phyloP scores from a whole-genome alignment of 1,284 basidiomycete genomes.

The Gomphus sp. region DNA sequence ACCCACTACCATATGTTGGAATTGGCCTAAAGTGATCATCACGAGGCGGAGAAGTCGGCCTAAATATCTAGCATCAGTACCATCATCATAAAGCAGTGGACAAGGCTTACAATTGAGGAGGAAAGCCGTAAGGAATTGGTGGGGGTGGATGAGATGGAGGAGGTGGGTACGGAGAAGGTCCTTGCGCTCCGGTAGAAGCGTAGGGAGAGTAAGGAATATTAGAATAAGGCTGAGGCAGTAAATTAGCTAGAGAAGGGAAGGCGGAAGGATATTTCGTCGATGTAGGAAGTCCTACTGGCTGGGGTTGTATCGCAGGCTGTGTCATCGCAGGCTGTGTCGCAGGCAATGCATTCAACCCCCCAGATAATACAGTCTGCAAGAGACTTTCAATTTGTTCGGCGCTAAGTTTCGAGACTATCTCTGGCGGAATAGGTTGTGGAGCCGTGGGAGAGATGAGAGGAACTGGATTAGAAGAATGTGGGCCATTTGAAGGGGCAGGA shows the following conservation, averaged over 20 bases:
- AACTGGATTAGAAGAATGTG: conserved; percentile 11
- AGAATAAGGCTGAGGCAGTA: conserved; percentile 2
- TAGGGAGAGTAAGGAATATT: conserved; percentile 11
- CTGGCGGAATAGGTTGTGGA: conserved; percentile 3
- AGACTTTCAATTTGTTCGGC: conserved; percentile 11
- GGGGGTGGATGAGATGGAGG: conserved; percentile 5
- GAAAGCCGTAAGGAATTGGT: conserved; percentile 14
- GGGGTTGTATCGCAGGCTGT: conserved; percentile 13
- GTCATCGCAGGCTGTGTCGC: neutral
- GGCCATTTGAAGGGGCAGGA: neutral
- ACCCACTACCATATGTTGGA: conserved; percentile 3
- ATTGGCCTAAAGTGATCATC: neutral
- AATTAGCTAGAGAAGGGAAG: conserved; percentile 6
- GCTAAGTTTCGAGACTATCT: conserved; percentile 10
- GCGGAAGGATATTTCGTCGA: conserved; percentile 4
- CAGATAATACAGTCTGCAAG: conserved; percentile 13
- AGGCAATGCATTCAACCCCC: conserved; percentile 1
- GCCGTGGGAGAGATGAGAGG: neutral
- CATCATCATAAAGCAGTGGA: neutral
- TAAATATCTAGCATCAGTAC: neutral
- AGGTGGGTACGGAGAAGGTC: neutral
- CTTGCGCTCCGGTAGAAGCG: conserved; percentile 6
- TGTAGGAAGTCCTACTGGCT: conserved; percentile 13
- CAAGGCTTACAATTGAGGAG: conserved; percentile 8
- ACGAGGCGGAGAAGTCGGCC: conserved; percentile 5